Base-by-base conservation (phyloP, 2,329 filamentous ascomycete species). In the Penicillium expansum region DNA sequence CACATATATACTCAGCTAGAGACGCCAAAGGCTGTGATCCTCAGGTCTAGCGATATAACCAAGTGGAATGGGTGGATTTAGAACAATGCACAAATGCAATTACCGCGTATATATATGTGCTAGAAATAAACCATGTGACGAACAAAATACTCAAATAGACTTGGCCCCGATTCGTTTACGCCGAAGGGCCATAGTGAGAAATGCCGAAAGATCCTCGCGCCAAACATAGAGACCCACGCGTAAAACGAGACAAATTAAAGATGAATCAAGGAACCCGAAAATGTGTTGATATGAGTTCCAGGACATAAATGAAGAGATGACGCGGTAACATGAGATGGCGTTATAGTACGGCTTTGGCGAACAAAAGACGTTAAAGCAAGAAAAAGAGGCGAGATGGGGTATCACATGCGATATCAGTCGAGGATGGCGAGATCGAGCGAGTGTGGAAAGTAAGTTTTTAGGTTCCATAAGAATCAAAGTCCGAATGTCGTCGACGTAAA, bases 381-480 rank as follows among this genome's bases (percentile, higher is more conserved):
- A 56, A 52, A 55, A 49, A 45, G 56, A 58, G 37, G 33, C 39
- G 54, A 47, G 32, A 51, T 48, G 66, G 69, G 69, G 69, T 71
- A 71, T 71, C 69, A 71, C 62, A 70, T 67, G 68, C 67, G 66
- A 65, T 61, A 55, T 60, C 58, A 54, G 58, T 57, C 58, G 56
- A 58, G 44, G 53, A 52, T 56, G 42, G 54, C 59, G 57, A 66
- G 57, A 62, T 63, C 63, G 57, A 65, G 54, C 60, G 60, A 62
- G 51, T 45, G 35, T 35, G 22, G 52, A 48, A 44, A 49, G 33
- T n/a, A 42, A 18, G 33, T 41, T 41, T 56, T 54, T 48, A 33
- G 7, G 13, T 45, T 41, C 59, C 41, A 37, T 30, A 30, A 44
- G 35, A 37, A 37, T 44, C 32, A 43, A 33, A 48, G 30, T 53